Conservation (phyloP, 2,329 filamentous ascomycete genomes). For the Trichoderma pleuroti region DNA sequence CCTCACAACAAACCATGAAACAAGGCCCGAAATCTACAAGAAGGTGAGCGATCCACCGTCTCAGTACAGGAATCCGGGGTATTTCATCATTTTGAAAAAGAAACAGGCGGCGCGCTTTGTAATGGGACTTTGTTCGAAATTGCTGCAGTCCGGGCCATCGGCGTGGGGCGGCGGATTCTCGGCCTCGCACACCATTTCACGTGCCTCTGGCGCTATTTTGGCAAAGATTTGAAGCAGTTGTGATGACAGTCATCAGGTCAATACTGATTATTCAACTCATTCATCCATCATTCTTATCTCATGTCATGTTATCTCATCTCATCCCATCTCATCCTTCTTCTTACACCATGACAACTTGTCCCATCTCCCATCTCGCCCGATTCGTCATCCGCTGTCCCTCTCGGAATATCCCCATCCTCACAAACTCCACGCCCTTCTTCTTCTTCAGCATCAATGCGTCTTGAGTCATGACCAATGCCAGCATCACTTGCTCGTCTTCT, state of each 20-base stretch:
- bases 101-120: neutral
- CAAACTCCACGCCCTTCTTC: neutral
- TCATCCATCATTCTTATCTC: no score
- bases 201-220: conserved; percentile 1
- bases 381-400: neutral
- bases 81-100: neutral
- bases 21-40: neutral
- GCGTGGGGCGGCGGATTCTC: conserved; percentile 12
- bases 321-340: neutral
- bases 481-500: neutral
- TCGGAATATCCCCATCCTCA: neutral
- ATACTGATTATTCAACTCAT: no score
- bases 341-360: neutral
- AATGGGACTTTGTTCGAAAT: neutral
- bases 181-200: conserved; percentile 18
- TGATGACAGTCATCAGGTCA: no score
- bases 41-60: neutral
- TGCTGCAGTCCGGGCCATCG: neutral
- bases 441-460: conserved; percentile 2
- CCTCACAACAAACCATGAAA: neutral
- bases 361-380: neutral
- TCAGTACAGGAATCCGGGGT: neutral
- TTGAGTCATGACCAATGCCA: neutral
- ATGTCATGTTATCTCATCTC: no score
- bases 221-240: neutral